Evolutionary conservation across 2,329 filamentous ascomycete genomes (phyloP).

Genomic region (Macrophomina phaseolina): DNA sequence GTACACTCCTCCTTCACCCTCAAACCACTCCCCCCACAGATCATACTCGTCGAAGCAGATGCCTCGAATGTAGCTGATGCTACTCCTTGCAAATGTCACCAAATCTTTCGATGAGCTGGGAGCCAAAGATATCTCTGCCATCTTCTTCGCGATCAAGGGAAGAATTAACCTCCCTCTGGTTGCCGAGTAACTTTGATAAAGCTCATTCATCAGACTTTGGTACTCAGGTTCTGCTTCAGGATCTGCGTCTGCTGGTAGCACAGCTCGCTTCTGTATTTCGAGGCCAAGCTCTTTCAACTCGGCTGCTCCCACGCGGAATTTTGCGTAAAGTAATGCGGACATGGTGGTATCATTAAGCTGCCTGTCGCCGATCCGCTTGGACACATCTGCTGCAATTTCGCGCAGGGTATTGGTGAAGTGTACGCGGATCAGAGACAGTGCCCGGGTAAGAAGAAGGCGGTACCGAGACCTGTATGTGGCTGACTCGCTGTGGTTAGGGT

Average conservation of each 20-base stretch:
- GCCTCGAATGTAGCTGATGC: conserved; percentile 69
- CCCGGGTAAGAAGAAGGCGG: conserved; percentile 75
- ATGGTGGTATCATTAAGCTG: conserved; percentile 74
- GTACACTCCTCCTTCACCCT: conserved; percentile 66
- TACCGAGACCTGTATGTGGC: conserved; percentile 88
- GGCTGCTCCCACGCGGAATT: conserved; percentile 70
- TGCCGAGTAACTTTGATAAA: conserved; percentile 68
- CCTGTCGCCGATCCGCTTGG: conserved; percentile 68
- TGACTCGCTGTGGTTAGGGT: conserved; percentile 85
- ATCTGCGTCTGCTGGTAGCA: conserved; percentile 64
- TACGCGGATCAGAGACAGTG: conserved; percentile 69
- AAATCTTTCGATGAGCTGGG: conserved; percentile 67
- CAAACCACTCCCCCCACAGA: conserved; percentile 70
- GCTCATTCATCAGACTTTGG: conserved; percentile 68
- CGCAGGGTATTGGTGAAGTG: conserved; percentile 68
- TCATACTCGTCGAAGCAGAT: conserved; percentile 72
- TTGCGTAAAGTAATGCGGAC: conserved; percentile 73
- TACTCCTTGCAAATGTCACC: conserved; percentile 67
- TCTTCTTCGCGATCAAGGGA: conserved; percentile 68
- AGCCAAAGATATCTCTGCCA: conserved; percentile 60
- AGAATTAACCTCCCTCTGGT: conserved; percentile 64
- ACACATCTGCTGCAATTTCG: conserved; percentile 67
- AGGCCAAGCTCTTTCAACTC: conserved; percentile 70
- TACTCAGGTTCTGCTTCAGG: conserved; percentile 67
- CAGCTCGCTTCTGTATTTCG: conserved; percentile 70